phyloP scores from a whole-genome alignment of 2,329 filamentous ascomycete genomes.

The Helicocarpus griseus region DNA sequence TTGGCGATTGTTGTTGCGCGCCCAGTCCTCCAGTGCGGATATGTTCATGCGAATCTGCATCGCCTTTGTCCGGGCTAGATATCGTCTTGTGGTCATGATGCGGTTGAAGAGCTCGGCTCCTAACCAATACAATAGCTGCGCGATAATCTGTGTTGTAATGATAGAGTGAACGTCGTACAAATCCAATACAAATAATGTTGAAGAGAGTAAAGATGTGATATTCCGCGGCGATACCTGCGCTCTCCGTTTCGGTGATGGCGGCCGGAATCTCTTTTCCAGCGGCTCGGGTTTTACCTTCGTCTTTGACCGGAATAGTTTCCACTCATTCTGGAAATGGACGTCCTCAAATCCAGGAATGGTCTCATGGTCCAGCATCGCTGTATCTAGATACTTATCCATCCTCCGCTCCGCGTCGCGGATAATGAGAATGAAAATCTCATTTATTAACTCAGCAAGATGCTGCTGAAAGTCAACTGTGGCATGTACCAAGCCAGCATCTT shows the following conservation, averaged over 20 bases:
- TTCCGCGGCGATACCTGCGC: slow-evolving; percentile 89
- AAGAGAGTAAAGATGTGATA: slow-evolving; percentile 89
- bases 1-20: slow-evolving; percentile 80
- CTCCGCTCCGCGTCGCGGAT: slow-evolving; percentile 91
- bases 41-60: slow-evolving; percentile 99
- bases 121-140: slow-evolving; percentile 92
- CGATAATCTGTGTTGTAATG: slow-evolving; percentile 82
- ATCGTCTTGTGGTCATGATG: slow-evolving; percentile 92
- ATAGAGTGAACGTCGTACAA: slow-evolving; percentile 99
- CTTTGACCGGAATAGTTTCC: slow-evolving; percentile 93
- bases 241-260: slow-evolving; percentile 84
- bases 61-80: slow-evolving; percentile 88
- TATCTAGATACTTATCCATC: slow-evolving; percentile 89
- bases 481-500: slow-evolving; percentile 71
- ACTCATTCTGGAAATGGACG: slow-evolving; percentile 94
- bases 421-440: slow-evolving; percentile 97
- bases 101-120: slow-evolving; percentile 95
- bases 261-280: slow-evolving; percentile 78
- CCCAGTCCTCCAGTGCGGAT: slow-evolving; percentile 92
- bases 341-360: slow-evolving; percentile 96
- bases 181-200: slow-evolving; percentile 91
- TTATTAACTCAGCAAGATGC: slow-evolving; percentile 87
- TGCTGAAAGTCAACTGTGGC: slow-evolving; percentile 83
- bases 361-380: slow-evolving; percentile 93
- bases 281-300: slow-evolving; percentile 81